Evolutionary conservation across 768 basidiomycete genomes (phyloP).

Genomic region (Terana coerulea): DNA sequence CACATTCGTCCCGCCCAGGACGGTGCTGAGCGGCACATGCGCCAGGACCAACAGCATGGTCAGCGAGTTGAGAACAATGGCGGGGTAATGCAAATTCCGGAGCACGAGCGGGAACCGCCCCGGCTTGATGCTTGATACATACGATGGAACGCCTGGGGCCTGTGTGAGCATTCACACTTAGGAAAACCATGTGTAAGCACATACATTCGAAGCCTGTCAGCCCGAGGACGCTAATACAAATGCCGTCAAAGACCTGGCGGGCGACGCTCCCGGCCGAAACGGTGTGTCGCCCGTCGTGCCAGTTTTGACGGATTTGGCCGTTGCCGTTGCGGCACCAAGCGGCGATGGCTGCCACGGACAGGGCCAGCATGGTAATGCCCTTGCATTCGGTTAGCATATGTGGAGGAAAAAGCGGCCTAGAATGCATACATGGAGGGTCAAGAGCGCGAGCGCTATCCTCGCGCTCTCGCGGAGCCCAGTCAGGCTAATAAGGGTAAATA

Average conservation of each 20-base stretch:
- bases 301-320: slow-evolving; percentile 45
- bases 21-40: slow-evolving; percentile 47
- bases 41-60: slow-evolving; percentile 61
- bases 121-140: slow-evolving; percentile 56
- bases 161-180: background rate
- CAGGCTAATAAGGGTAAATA: slow-evolving; percentile 53
- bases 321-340: slow-evolving; percentile 52
- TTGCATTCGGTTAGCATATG: slow-evolving; percentile 21
- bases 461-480: slow-evolving; percentile 65
- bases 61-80: slow-evolving; percentile 49
- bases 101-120: slow-evolving; percentile 56
- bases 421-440: slow-evolving; percentile 55
- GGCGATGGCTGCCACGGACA: slow-evolving; percentile 46
- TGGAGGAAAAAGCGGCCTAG: slow-evolving; percentile 1
- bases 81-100: slow-evolving; percentile 60
- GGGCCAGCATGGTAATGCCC: slow-evolving; percentile 52
- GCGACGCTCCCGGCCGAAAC: slow-evolving; percentile 30
- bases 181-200: slow-evolving; percentile 12
- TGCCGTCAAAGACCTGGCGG: slow-evolving; percentile 56
- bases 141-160: slow-evolving; percentile 55
- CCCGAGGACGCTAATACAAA: slow-evolving; percentile 65
- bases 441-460: slow-evolving; percentile 51
- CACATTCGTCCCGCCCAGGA: slow-evolving; percentile 53
- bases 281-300: slow-evolving; percentile 36
- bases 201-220: slow-evolving; percentile 65